Conservation (phyloP, 768 basidiomycete genomes). For the Cystoderma amianthinum region DNA sequence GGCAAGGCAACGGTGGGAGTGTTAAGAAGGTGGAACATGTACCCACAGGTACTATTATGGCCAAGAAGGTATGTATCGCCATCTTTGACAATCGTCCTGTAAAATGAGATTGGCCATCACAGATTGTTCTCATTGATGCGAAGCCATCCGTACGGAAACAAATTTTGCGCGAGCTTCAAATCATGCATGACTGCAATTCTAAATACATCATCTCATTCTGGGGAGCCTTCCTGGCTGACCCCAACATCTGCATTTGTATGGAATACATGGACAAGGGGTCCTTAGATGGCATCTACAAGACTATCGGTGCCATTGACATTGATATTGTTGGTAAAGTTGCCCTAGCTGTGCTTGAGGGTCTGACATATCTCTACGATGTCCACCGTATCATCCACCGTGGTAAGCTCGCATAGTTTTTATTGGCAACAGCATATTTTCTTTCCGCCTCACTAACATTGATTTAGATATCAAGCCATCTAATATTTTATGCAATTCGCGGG, state of each 20-base stretch:
- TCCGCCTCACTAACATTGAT: constrained; percentile 6
- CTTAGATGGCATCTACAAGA: constrained; percentile 93
- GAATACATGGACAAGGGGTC: constrained; percentile 94
- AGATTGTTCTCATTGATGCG: constrained; percentile 96
- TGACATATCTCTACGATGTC: constrained; percentile 96
- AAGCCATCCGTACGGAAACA: constrained; percentile 96
- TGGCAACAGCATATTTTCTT: constrained; percentile 16
- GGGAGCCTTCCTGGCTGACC: constrained; percentile 94
- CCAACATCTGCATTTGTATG: constrained; percentile 99
- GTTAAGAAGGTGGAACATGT: constrained; percentile 94
- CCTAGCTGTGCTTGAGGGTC: constrained; percentile 88
- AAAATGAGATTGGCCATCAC: no score
- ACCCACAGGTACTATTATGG: constrained; percentile 91
- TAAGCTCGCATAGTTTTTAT: constrained; percentile 30
- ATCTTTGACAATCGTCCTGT: no score
- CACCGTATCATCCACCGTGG: constrained; percentile 99
- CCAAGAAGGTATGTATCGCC: constrained; percentile 90
- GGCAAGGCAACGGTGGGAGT: constrained; percentile 95
- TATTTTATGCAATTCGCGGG: constrained; percentile 88
- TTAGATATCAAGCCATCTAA: constrained; percentile 99
- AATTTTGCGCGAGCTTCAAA: constrained; percentile 94
- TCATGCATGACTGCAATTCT: constrained; percentile 97
- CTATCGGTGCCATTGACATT: constrained; percentile 89
- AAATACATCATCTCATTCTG: constrained; percentile 95
- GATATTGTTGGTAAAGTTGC: constrained; percentile 91